Conservation (phyloP, 768 basidiomycete genomes). For the Coprinellus micaceus region DNA sequence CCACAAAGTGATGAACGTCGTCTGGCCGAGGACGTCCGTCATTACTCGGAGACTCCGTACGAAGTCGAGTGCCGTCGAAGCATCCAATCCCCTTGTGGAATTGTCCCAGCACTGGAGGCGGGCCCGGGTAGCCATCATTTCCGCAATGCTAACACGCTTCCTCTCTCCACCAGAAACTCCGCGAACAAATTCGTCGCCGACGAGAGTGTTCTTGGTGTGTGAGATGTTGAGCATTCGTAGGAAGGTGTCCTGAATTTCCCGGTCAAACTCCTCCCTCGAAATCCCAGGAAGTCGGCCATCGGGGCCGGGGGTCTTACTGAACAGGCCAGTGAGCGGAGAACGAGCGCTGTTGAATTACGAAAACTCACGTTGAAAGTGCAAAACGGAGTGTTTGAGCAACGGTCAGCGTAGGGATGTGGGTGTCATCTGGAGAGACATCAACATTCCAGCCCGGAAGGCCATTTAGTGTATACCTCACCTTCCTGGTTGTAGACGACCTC, state of each 20-base stretch:
- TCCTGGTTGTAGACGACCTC: conserved; percentile 79
- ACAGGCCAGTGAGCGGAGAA: conserved; percentile 3
- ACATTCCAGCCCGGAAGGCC: too few species aligned
- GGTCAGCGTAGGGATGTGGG: conserved; percentile 78
- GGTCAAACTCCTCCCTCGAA: conserved; percentile 54
- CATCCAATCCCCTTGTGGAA: conserved; percentile 76
- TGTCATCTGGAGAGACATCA: conserved; percentile 51
- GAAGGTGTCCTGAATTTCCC: conserved; percentile 55
- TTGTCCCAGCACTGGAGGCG: conserved; percentile 84
- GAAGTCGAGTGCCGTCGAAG: conserved; percentile 87
- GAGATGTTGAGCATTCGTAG: conserved; percentile 80
- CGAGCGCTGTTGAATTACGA: neutral
- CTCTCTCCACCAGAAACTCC: conserved; percentile 79
- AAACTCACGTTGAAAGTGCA: conserved; percentile 54
- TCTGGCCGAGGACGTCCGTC: conserved; percentile 79
- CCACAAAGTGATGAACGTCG: conserved; percentile 75
- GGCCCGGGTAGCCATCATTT: conserved; percentile 82
- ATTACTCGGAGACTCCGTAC: conserved; percentile 72
- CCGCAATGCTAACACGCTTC: conserved; percentile 79
- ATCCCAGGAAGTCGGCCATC: conserved; percentile 69
- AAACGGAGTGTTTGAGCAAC: conserved; percentile 75
- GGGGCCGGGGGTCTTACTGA: conserved; percentile 66
- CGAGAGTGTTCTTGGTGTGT: conserved; percentile 74
- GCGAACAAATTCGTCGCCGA: conserved; percentile 85
- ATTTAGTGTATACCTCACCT: conserved; percentile 46